phyloP scores from a whole-genome alignment of 768 basidiomycete genomes.

The Leccinellum rugosiceps region DNA sequence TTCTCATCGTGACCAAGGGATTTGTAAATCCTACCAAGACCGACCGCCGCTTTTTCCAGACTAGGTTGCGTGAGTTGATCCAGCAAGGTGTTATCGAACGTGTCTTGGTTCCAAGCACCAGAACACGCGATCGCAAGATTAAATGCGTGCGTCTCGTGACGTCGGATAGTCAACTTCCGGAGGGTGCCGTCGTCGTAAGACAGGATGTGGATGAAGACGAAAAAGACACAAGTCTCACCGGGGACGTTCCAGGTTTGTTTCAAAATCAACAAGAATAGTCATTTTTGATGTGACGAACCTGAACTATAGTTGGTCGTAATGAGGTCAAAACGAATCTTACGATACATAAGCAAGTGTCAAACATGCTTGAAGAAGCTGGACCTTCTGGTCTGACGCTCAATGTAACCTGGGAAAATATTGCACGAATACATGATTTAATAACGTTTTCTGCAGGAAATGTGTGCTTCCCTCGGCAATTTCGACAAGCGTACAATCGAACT shows the following conservation, averaged over 20 bases:
- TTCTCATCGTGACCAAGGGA: constrained; percentile 45
- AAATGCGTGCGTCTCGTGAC: constrained; percentile 67
- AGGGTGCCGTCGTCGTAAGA: constrained; percentile 34
- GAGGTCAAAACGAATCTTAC: constrained; percentile 59
- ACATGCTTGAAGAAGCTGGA: constrained; percentile 67
- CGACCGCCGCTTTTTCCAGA: constrained; percentile 81
- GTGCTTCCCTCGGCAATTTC: constrained; percentile 59
- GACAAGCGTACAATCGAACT: constrained; percentile 83
- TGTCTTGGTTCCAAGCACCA: constrained; percentile 62
- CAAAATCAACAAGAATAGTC: not conserved
- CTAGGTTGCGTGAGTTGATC: constrained; percentile 68
- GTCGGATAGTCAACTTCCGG: constrained; percentile 35
- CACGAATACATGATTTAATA: constrained; percentile 4
- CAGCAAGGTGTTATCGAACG: constrained; percentile 73
- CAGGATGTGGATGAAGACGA: constrained; percentile 43
- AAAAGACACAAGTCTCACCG: constrained; percentile 27
- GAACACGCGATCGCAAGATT: constrained; percentile 43
- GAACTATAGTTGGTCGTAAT: constrained; percentile 31
- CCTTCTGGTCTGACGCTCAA: constrained; percentile 68
- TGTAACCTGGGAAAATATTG: constrained; percentile 36
- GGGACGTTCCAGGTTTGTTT: constrained; percentile 33
- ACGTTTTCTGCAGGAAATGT: constrained; percentile 51
- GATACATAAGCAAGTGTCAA: constrained; percentile 77
- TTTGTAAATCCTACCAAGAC: constrained; percentile 71
- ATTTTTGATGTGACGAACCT: not conserved